Evolutionary conservation across 1,284 basidiomycete species (phyloP).

Genomic region (Stygiomarasmius scandens): DNA sequence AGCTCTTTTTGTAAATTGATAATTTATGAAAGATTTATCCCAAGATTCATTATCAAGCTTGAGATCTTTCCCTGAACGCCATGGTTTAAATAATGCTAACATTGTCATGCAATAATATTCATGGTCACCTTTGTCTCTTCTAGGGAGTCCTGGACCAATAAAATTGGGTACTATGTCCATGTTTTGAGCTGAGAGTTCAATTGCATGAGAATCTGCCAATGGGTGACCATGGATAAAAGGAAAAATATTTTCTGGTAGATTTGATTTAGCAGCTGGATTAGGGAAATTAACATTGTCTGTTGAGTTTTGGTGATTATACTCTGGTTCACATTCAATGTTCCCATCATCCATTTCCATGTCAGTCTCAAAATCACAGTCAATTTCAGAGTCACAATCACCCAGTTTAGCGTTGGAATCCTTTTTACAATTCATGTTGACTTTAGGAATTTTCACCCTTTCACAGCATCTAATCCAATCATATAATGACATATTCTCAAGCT

Average conservation of each 20-base stretch:
- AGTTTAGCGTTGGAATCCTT: constrained; percentile 30
- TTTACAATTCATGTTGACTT: constrained; percentile 16
- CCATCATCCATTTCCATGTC: background rate
- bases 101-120: constrained; percentile 8
- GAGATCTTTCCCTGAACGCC: constrained; percentile 19
- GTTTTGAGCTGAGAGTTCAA: background rate
- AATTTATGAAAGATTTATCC: constrained; percentile 15
- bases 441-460: constrained; percentile 4
- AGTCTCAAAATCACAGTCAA: background rate
- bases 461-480: constrained; percentile 15
- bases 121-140: constrained; percentile 1
- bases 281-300: constrained; percentile 1
- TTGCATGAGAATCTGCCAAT: background rate
- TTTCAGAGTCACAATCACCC: constrained; percentile 18
- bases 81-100: constrained; percentile 17
- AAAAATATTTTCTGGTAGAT: constrained; percentile 7
- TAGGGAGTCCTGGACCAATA: background rate
- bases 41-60: constrained; percentile 11
- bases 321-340: background rate
- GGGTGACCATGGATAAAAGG: background rate
- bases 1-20: constrained; percentile 9
- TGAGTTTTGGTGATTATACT: background rate
- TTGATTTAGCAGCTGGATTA: constrained; percentile 3
- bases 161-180: background rate
- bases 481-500: constrained; percentile 4